These are phyloP conservation scores for Teratosphaeria nubilosa DNA, from an alignment of 2,329 filamentous ascomycete genomes.

Conservation along the genomic window DNA sequence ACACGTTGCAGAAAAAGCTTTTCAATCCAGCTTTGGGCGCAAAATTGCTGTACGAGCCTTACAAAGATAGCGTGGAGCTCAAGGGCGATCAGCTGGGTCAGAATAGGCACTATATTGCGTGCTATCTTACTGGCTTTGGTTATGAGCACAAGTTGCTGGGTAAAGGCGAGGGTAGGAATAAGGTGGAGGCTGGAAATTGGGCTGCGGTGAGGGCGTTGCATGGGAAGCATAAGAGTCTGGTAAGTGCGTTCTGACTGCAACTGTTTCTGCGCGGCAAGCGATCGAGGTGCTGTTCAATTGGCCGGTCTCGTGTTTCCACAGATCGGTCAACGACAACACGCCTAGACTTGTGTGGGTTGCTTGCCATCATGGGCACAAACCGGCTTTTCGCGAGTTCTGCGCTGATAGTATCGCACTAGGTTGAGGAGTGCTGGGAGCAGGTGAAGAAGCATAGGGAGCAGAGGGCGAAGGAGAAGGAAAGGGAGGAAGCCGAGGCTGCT, in stretches of 20 bases:
- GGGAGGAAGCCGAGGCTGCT: conserved; percentile 1
- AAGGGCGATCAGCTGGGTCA: conserved; percentile 43
- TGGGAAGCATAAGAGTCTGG: conserved; percentile 29
- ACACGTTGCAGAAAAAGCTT: conserved; percentile 28
- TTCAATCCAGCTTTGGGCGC: conserved; percentile 18
- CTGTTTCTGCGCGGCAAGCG: too few relatives aligned
- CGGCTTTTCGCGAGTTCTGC: neutral
- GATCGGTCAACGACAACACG: neutral
- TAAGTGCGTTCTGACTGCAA: conserved; percentile 3
- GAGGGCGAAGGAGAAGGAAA: conserved; percentile 9
- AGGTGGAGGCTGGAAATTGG: conserved; percentile 58
- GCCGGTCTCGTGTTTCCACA: neutral
- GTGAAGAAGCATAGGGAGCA: conserved; percentile 9
- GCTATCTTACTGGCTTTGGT: conserved; percentile 60
- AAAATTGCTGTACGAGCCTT: conserved; percentile 38
- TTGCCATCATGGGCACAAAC: neutral
- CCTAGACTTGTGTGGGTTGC: neutral
- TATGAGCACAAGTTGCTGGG: conserved; percentile 53
- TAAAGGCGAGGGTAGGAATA: conserved; percentile 52
- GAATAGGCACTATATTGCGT: conserved; percentile 47
- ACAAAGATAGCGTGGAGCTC: conserved; percentile 45
- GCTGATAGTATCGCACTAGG: neutral
- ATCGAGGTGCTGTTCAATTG: neutral
- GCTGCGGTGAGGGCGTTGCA: conserved; percentile 54
- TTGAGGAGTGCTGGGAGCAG: conserved; percentile 9